Conservation (phyloP, 2,329 filamentous ascomycete genomes). For the Raffaelea deltoideospora region DNA sequence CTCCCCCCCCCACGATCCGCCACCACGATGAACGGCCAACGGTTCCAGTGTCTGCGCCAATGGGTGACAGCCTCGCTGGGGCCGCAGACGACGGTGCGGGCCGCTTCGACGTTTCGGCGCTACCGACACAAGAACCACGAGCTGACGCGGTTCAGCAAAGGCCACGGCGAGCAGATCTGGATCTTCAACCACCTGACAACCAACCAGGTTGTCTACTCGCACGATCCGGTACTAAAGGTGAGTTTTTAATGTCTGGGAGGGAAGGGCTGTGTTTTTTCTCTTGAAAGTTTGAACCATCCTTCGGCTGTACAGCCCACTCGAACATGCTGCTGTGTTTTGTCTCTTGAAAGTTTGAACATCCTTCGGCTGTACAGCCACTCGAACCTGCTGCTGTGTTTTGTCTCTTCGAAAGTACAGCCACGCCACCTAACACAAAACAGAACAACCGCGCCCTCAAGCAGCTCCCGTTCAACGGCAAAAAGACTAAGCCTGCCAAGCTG, state of each 20-base stretch:
- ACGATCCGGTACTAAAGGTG: slow-evolving; percentile 29
- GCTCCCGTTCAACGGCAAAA: slow-evolving; percentile 52
- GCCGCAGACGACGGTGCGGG: slow-evolving; percentile 26
- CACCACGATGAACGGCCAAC: slow-evolving; percentile 8
- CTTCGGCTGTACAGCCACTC: too few relatives aligned
- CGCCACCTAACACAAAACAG: slow-evolving; percentile 7
- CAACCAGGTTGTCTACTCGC: slow-evolving; percentile 38
- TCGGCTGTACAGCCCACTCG: too few relatives aligned
- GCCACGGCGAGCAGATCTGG: slow-evolving; percentile 43
- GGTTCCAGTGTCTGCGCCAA: slow-evolving; percentile 13
- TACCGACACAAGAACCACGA: slow-evolving; percentile 12
- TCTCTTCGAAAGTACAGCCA: too few relatives aligned
- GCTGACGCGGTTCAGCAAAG: slow-evolving; percentile 15
- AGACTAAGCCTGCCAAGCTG: slow-evolving; percentile 44
- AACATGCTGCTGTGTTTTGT: not conserved
- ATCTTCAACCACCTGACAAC: slow-evolving; percentile 34
- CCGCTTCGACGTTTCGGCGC: slow-evolving; percentile 12
- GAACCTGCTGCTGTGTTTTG: not conserved
- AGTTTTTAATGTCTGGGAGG: too few relatives aligned
- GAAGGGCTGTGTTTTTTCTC: not conserved
- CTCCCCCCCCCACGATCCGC: not conserved
- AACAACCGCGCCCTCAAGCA: slow-evolving; percentile 15
- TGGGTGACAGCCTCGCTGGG: too few relatives aligned
- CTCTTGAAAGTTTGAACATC: too few relatives aligned
- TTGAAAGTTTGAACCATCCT: too few relatives aligned